Base-by-base conservation (phyloP, 1,284 basidiomycete species). In the Schizophyllum amplum region DNA sequence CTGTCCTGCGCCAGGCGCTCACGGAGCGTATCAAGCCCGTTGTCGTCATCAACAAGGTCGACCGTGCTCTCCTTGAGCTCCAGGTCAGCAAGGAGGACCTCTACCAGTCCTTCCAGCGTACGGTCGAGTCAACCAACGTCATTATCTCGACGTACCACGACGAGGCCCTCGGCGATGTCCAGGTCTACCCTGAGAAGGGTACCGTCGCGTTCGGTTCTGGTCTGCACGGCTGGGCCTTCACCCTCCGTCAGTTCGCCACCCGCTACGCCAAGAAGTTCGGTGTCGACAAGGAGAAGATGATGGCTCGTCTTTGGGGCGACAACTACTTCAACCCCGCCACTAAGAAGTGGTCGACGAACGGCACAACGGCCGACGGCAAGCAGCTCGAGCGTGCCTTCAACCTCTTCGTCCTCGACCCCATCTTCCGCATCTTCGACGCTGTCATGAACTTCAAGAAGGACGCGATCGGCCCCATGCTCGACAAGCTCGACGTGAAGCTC, bases 381-480 rank as follows among this genome's bases (percentile, higher is more conserved):
- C 75, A 73, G 24, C 88, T 97, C 62, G 97, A 95, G 68, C 93
- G 91, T 75, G 90, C 92, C 56, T 96, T 95, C 83, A 95, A 92
- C 78, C 78, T 81, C 79, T 99, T 99, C 77, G 93, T 99, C 61
- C 91, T 99, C 66, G 97, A 99, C 78, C 97, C 97, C 65, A 99
- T 99, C 78, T 99, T 92, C 88, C 92, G 87, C 74, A 87, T 99
- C 72, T 99, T 99, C 77, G 95, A 98, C 68, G 88, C 92, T 66
- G 92, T 98, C 77, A 99, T 98, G 95, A 98, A 99, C 86, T 98
- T 91, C 85, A 98, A 99, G 83, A 99, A 97, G 83, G 96, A 98
- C 59, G 77, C 85, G 65, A 86, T 93, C 66, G 75, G 70, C 61
- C 76, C 82, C 64, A 93, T 99, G 78, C 87, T 98, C 67, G 94